phyloP scores from a whole-genome alignment of 768 basidiomycete species.

The Suillus spraguei region DNA sequence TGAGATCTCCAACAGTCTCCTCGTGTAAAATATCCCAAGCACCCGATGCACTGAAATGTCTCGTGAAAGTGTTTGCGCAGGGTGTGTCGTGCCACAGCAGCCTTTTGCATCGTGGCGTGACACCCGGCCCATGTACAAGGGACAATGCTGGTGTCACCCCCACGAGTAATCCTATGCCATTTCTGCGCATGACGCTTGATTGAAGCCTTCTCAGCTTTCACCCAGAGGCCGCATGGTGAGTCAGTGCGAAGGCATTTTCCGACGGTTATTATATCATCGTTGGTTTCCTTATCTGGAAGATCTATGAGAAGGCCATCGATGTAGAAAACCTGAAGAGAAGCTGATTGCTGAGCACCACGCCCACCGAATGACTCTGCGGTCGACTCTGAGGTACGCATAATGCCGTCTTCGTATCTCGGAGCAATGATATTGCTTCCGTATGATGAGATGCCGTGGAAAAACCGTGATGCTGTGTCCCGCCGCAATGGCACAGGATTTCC shows the following conservation, averaged over 20 bases:
- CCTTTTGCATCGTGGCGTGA: background rate
- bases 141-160: background rate
- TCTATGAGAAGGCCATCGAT: background rate
- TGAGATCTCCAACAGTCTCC: background rate
- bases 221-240: slow-evolving; percentile 11
- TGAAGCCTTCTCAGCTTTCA: slow-evolving; percentile 7
- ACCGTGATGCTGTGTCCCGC: background rate
- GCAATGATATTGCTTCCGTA: background rate
- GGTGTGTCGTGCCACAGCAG: background rate
- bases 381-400: background rate
- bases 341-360: background rate
- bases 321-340: too few relatives aligned
- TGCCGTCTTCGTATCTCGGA: background rate
- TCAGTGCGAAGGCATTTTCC: slow-evolving; percentile 5
- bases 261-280: background rate
- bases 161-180: slow-evolving; percentile 8
- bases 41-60: background rate
- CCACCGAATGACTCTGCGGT: background rate
- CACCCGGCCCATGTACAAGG: slow-evolving; percentile 9
- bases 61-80: background rate
- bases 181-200: slow-evolving; percentile 9
- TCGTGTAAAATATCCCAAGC: background rate
- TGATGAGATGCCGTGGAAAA: background rate
- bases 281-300: background rate
- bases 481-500: background rate